Evolutionary conservation across 352 stramenopile species (phyloP).

Genomic region (Pythium biforme): DNA sequence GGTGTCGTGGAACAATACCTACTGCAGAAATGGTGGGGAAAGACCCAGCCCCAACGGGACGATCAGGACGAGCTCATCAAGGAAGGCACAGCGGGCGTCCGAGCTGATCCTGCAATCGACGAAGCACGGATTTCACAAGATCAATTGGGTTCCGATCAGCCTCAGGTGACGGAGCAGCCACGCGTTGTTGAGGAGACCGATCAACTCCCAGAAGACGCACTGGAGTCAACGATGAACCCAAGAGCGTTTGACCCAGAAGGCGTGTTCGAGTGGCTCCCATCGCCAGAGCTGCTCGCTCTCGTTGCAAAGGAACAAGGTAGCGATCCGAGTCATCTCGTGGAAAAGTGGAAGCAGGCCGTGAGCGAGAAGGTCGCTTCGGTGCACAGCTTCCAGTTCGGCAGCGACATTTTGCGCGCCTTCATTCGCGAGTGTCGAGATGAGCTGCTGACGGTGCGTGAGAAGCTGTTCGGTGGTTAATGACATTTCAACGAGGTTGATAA

Average conservation of each 20-base stretch:
- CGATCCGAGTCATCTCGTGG: slow-evolving; percentile 20
- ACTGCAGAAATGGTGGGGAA: slow-evolving; percentile 44
- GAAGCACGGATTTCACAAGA: neutral
- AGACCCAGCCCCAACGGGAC: neutral
- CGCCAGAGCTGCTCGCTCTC: slow-evolving; percentile 23
- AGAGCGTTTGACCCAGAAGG: slow-evolving; percentile 39
- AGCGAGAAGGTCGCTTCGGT: slow-evolving; percentile 46
- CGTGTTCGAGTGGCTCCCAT: slow-evolving; percentile 67
- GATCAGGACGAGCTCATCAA: neutral
- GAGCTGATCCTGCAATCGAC: slow-evolving; percentile 9
- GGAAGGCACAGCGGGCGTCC: too few relatives aligned
- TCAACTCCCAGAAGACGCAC: neutral
- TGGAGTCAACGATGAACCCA: slow-evolving; percentile 2
- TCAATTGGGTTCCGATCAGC: neutral
- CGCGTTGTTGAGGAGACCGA: neutral
- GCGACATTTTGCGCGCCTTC: slow-evolving; percentile 49
- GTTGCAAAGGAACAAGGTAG: slow-evolving; percentile 7
- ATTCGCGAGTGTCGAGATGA: slow-evolving; percentile 63
- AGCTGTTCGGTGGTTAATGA: slow-evolving; percentile 41
- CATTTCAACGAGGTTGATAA: neutral
- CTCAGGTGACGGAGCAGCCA: too few relatives aligned
- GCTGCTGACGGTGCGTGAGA: slow-evolving; percentile 47
- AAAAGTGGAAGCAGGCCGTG: slow-evolving; percentile 45
- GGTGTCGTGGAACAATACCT: slow-evolving; percentile 45
- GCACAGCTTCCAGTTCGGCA: slow-evolving; percentile 58